A percentile compares a stretch with the other conserved stretches of the same genome.
These are phyloP conservation scores for Bacidia gigantensis DNA, from an alignment of 495 filamentous ascomycete genomes.

Conservation along the genomic window DNA sequence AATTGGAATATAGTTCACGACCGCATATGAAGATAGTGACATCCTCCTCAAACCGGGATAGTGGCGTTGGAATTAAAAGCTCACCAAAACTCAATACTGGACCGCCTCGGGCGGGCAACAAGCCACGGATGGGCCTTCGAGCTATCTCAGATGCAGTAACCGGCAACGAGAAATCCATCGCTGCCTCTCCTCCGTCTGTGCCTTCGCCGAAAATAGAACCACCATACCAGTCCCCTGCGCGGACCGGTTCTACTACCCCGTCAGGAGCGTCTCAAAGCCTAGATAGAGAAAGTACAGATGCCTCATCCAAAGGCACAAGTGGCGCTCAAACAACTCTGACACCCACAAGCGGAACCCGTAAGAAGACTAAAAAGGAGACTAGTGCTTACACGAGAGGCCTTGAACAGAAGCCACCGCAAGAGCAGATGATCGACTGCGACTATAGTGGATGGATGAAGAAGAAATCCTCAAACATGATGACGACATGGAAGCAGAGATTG, in stretches of 20 bases:
- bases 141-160: conserved; percentile 70
- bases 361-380: conserved; percentile 83
- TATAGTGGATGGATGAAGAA: conserved; percentile 99
- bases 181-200: conserved; percentile 34
- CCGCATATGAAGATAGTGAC: conserved; percentile 32
- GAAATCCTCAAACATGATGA: conserved; percentile 85
- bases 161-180: conserved; percentile 42
- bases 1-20: conserved; percentile 42
- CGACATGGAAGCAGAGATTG: conserved; percentile 88
- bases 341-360: conserved; percentile 27
- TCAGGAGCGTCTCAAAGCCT: conserved; percentile 66
- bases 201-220: conserved; percentile 51
- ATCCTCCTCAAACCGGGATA: conserved; percentile 32
- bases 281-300: conserved; percentile 53
- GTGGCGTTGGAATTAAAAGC: conserved; percentile 38
- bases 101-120: conserved; percentile 31
- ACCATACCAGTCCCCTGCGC: conserved; percentile 50
- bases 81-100: conserved; percentile 31
- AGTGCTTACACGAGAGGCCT: conserved; percentile 85
- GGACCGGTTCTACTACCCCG: conserved; percentile 76
- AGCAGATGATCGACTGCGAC: conserved; percentile 77
- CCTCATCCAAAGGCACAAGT: conserved; percentile 50
- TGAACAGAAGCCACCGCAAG: conserved; percentile 64
- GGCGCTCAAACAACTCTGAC: conserved; percentile 34
- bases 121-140: conserved; percentile 50